Base-by-base conservation (phyloP, 2,329 filamentous ascomycete species). In the Aspergillus cejpii region DNA sequence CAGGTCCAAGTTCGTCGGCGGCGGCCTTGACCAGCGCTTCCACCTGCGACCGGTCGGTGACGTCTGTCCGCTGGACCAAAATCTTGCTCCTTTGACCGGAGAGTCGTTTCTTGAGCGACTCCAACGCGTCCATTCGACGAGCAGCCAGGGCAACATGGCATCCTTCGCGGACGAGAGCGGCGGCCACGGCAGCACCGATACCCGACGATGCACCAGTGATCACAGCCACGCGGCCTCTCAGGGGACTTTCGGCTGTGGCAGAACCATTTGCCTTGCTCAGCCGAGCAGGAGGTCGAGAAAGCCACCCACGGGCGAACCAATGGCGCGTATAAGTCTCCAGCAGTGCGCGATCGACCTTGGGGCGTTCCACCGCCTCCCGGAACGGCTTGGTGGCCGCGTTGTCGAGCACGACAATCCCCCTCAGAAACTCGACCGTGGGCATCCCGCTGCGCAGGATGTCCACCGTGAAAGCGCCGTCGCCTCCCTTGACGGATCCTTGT, bases 401-500 rank as follows among this genome's bases (percentile, higher is more conserved):
- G 61, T 86, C 80, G 31, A 91, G 78, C 1, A 89, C 81, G 0
- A 84, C 85, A 27, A 87, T 83, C 37, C 79, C 80, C 47, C 77
- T 74, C 40, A 90, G 66, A 56, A 85, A 85, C 11, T 86, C 83
- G 1, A 84, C 78, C 6, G 77, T 83, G 1, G 86, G 86, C 85
- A 90, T 89, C 48, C 86, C 85, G 51, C 84, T 83, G 39, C 84
- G 82, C 8, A 91, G 80, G 53, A 90, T 87, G 53, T 89, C 85
- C 26, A 86, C 79, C 0, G 86, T 89, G 57, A 88, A 88, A 1
- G 80, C 79, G 31, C 83, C 84, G 40, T 86, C 81, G 23, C 81
- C 83, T 49, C 79, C 78, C 53, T 81, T 83, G 40, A 72, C 71
- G 6, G 73, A 73, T 7, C 82, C 81, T 55, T 85, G 72, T 69